phyloP scores from a whole-genome alignment of 148 eudicot species.

The Vaccinium macrocarpon region DNA sequence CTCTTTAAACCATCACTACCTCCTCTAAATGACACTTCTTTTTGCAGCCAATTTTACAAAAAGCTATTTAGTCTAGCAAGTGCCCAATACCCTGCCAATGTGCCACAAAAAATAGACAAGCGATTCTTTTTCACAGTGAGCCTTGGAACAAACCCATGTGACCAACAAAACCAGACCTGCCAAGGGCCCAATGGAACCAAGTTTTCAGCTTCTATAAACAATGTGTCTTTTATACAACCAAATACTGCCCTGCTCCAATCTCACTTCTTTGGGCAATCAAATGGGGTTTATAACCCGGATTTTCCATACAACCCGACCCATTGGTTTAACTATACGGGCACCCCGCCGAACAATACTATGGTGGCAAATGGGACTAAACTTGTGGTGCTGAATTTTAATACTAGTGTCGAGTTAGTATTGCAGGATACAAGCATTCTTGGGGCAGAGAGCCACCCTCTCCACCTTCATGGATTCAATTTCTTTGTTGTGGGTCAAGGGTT shows the following conservation, averaged over 20 bases:
- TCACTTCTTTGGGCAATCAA: slow-evolving; percentile 29
- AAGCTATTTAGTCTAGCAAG: slow-evolving; percentile 51
- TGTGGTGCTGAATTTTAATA: slow-evolving; percentile 32
- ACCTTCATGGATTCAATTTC: slow-evolving; percentile 39
- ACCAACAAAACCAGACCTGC: slow-evolving; percentile 32
- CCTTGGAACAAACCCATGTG: slow-evolving; percentile 60
- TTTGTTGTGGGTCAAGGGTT: slow-evolving; percentile 37
- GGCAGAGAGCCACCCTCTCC: slow-evolving; percentile 36
- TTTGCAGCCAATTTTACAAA: slow-evolving; percentile 41
- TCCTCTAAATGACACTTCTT: slow-evolving; percentile 49
- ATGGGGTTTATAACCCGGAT: slow-evolving; percentile 26
- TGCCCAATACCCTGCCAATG: slow-evolving; percentile 57
- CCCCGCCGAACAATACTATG: slow-evolving; percentile 32
- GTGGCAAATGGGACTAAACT: slow-evolving; percentile 32
- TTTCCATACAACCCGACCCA: slow-evolving; percentile 22
- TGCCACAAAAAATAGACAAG: slow-evolving; percentile 46
- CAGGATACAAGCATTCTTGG: slow-evolving; percentile 40
- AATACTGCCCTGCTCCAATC: slow-evolving; percentile 33
- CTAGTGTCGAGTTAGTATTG: slow-evolving; percentile 36
- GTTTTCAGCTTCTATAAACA: slow-evolving; percentile 34
- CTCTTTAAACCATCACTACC: slow-evolving; percentile 50
- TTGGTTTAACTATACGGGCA: slow-evolving; percentile 37
- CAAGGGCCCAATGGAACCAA: slow-evolving; percentile 40
- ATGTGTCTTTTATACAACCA: slow-evolving; percentile 24
- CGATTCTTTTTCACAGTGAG: slow-evolving; percentile 63